Percentiles rank a stretch among this genome's conserved stretches.
Evolutionary conservation across 164 flowering plant genomes (phyloP).

Genomic region (Protea cynaroides): DNA sequence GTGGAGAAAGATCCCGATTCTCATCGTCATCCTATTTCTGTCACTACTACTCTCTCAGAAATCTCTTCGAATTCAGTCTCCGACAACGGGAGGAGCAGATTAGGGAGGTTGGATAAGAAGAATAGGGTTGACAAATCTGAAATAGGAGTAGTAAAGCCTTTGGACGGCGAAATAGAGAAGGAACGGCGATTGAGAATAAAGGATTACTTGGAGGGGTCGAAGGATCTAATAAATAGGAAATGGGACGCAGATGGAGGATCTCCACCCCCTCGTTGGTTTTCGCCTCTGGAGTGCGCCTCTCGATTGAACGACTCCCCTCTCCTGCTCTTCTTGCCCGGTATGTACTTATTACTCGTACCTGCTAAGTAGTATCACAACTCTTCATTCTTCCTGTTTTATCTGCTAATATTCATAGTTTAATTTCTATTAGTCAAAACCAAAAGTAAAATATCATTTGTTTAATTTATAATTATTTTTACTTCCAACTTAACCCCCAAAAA

Average conservation of each 20-base stretch:
- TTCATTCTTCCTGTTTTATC: too few species aligned
- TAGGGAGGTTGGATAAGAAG: background rate
- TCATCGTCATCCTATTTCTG: too few species aligned
- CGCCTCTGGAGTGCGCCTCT: slow-evolving; percentile 46
- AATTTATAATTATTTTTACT: too few species aligned
- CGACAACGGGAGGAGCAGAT: background rate
- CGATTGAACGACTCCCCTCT: slow-evolving; percentile 33
- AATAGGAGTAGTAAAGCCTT: background rate
- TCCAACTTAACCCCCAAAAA: too few species aligned
- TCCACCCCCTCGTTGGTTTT: slow-evolving; percentile 61
- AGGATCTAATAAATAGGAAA: slow-evolving; percentile 23
- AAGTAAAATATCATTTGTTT: too few species aligned
- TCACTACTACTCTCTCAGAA: too few species aligned
- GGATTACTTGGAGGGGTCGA: slow-evolving; percentile 38
- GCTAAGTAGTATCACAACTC: too few species aligned
- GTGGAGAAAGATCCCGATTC: background rate
- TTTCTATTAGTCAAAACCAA: too few species aligned
- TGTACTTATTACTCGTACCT: too few species aligned
- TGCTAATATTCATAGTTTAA: too few species aligned
- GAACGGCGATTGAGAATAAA: slow-evolving; percentile 20
- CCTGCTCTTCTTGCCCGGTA: slow-evolving; percentile 59
- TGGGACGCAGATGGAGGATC: slow-evolving; percentile 33
- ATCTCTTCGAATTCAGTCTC: background rate
- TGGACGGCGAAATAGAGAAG: slow-evolving; percentile 9
- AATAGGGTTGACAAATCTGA: background rate